Conservation (phyloP, 805 yeast species). For the Candida vartiovaarae region DNA sequence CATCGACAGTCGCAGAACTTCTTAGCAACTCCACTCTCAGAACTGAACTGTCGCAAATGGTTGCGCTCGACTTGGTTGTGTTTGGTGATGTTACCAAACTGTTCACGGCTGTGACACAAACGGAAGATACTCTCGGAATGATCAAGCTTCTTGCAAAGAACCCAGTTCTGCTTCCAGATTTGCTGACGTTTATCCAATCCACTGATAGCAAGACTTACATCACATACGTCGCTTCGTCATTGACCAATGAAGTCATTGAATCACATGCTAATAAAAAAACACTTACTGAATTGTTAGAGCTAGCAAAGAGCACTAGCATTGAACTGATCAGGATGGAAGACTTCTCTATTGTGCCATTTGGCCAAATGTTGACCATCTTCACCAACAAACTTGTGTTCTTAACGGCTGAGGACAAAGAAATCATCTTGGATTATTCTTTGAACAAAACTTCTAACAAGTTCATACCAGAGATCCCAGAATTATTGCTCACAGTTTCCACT, state of each 20-base stretch:
- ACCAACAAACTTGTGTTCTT: constrained; percentile 5
- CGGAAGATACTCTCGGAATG: constrained; percentile 9
- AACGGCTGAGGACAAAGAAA: constrained; percentile 18
- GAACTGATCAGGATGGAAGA: constrained; percentile 18
- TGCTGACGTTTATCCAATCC: constrained; percentile 6
- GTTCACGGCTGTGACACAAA: constrained; percentile 3
- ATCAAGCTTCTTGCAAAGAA: constrained; percentile 13
- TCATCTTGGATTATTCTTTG: constrained; percentile 23
- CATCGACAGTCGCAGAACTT: constrained; percentile 3
- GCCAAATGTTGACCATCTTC: constrained; percentile 23
- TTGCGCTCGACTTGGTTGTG: constrained; percentile 11
- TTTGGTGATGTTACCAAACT: constrained; percentile 9
- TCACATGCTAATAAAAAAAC: not conserved
- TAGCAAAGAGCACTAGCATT: constrained; percentile 9
- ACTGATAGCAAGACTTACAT: constrained; percentile 4
- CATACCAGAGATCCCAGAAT: constrained; percentile 22
- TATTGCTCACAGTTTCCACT: constrained; percentile 14
- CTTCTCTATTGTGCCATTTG: constrained; percentile 27
- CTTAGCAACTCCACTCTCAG: not conserved
- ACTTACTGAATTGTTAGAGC: not conserved
- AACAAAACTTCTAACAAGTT: constrained; percentile 25
- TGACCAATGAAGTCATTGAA: not conserved
- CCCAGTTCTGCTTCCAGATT: not conserved
- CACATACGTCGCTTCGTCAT: constrained; percentile 11
- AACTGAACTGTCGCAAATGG: constrained; percentile 5